Base-by-base conservation (phyloP, 1,139 yeast species). In the Lodderomyces oxycetoniae region DNA sequence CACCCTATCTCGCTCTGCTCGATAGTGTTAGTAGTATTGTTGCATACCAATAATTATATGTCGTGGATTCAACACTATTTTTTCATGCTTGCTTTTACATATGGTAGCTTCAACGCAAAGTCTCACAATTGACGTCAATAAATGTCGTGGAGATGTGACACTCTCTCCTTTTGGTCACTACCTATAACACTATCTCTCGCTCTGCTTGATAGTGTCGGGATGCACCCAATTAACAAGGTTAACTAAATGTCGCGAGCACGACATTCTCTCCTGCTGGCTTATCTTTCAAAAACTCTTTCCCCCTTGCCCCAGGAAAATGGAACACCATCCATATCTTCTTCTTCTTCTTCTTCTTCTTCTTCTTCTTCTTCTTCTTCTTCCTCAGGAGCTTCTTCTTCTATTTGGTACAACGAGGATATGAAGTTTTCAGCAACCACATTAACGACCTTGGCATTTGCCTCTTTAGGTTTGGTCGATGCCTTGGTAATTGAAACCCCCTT, bases 401-500 rank as follows among this genome's bases (percentile, higher is more conserved):
- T 11, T n/a, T 24, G 11, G 13, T 16, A 25, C 11, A 4, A 6
- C 19, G 4, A 9, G n/a, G 38, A 15, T 6, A 63, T 63, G 70
- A 63, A 54, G 50, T 47, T 63, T 30, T 46, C 59, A 26, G 32
- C 42, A 6, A 40, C 45, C 32, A 43, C 52, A 29, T 34, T 46
- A 31, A 37, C 52, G 17, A 42, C 56, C 17, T 41, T 55, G n/a
- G 47, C 53, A 17, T 47, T 58, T 32, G 50, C 57, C 28, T 40
- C 50, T n/a, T 23, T 48, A 24, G 49, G 47, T 20, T 39, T 52
- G 3, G 41, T 51, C 21, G 52, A 61, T 34, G 70, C 63, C 2
- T 57, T 64, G 32, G 43, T 53, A 12, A 40, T 64, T 29, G 65
- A 66, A 32, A 52, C 52, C 35, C 56, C 61, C 26, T 42, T 50